Evolutionary conservation across 129 eudicot genomes (phyloP), one percentile per base, ranked within the genome.

Genomic region (Escallonia herrerae): DNA sequence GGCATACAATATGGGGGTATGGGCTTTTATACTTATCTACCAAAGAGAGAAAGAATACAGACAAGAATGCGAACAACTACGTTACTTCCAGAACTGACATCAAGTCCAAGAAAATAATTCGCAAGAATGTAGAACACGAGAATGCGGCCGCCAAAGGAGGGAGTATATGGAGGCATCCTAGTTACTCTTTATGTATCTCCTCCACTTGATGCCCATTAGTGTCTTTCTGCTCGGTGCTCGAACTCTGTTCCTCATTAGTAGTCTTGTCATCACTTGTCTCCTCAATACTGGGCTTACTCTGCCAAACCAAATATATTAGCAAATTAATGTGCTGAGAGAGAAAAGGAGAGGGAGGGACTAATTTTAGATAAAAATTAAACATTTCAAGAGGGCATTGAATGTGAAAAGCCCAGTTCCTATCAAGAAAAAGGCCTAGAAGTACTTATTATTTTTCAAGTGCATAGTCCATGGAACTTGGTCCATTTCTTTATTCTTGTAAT

Each of bases 251-350:
- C 46, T 71, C 81, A 12, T 60, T 72, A 13, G 45, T 15, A 6
- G 72, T 50, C 60, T 73, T 79, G 52, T 14, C 66, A 14, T 68
- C 79, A 38, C 50, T 64, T 7, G 67, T 13, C 67, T 83, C 88
- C 56, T 75, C 84, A 2, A 46, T 63, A 52, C 22, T 9, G 11
- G 75, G 64, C 51, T 73, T 79, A 12, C 59, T 78, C 82, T 83
- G 75, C 53, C 56, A 70, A 56, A 41, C 37, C 14, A 64, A 22
- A 59, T 59, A 10, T 40, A 59, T 37, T 40, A 59, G 63, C 43
- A 39, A 40, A 41, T 5, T 40, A 3, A 45, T 5, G 49, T 0
- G 33, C 9, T 45, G 49, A 8, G 49, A 8, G 6, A 5, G 49
- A 45, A 45, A n/a, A n/a, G 0, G 49, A 45, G 49, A 45, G 49